Evolutionary conservation across 2,329 filamentous ascomycete genomes (phyloP).

Genomic region (Penicillium sp.): DNA sequence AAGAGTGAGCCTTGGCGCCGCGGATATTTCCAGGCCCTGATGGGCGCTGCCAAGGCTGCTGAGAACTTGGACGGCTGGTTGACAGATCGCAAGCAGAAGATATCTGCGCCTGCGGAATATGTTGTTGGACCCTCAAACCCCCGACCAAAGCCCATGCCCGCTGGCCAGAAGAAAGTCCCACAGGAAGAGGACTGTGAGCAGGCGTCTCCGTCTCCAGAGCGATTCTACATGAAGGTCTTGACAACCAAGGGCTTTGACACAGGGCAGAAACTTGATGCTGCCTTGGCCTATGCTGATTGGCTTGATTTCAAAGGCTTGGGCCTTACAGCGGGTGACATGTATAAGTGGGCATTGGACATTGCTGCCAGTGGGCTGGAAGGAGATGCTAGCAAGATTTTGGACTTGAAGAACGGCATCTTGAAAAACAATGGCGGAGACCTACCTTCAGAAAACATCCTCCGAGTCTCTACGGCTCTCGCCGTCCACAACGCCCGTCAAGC

Average conservation of each 20-base stretch:
- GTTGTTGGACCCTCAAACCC: constrained; percentile 83
- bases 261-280: constrained; percentile 77
- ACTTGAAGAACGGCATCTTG: constrained; percentile 63
- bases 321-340: constrained; percentile 68
- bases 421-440: constrained; percentile 53
- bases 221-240: constrained; percentile 77
- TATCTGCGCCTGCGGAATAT: constrained; percentile 69
- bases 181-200: constrained; percentile 71
- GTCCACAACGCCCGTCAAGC: constrained; percentile 71
- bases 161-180: constrained; percentile 60
- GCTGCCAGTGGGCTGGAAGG: constrained; percentile 57
- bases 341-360: constrained; percentile 72
- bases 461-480: constrained; percentile 72
- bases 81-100: constrained; percentile 62
- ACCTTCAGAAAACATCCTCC: constrained; percentile 72
- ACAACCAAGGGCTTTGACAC: constrained; percentile 75
- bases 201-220: constrained; percentile 68
- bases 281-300: constrained; percentile 80
- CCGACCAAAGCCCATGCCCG: constrained; percentile 68
- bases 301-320: constrained; percentile 71
- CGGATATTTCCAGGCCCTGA: constrained; percentile 79
- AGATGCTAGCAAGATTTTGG: constrained; percentile 51
- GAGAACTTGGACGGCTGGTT: constrained; percentile 82
- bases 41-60: constrained; percentile 71
- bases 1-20: constrained; percentile 83